phyloP scores from a whole-genome alignment of 495 filamentous ascomycete species.

The Penicillium parvum region DNA sequence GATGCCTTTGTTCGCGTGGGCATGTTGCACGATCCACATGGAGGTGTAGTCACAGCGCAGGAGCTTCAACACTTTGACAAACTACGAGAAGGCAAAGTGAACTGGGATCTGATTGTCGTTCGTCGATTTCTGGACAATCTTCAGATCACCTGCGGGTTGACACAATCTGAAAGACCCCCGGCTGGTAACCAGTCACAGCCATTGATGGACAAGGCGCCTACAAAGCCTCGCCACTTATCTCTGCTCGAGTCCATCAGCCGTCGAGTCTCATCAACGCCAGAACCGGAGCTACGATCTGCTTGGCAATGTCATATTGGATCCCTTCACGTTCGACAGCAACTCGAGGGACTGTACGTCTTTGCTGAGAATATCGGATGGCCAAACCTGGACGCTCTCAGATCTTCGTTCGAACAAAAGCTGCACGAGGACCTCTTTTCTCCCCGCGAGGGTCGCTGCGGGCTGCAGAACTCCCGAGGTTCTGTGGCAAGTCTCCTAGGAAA shows the following conservation, averaged over 20 bases:
- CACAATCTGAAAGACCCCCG: constrained; percentile 1
- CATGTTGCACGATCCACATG: constrained; percentile 47
- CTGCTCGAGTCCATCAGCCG: constrained; percentile 26
- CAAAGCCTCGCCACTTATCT: constrained; percentile 21
- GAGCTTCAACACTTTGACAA: constrained; percentile 62
- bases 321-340: constrained; percentile 37
- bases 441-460: not conserved
- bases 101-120: constrained; percentile 76
- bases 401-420: constrained; percentile 14
- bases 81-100: constrained; percentile 61
- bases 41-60: constrained; percentile 47
- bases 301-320: constrained; percentile 41
- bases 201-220: constrained; percentile 22
- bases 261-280: constrained; percentile 13
- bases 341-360: constrained; percentile 48
- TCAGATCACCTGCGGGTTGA: constrained; percentile 27
- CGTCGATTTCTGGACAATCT: constrained; percentile 76
- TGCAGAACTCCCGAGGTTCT: not conserved
- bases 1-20: constrained; percentile 59
- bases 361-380: constrained; percentile 50
- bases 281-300: constrained; percentile 21
- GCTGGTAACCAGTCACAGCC: not conserved
- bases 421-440: constrained; percentile 6
- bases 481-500: constrained; percentile 2
- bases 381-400: constrained; percentile 31